Conservation (phyloP, 192 early-diverging fungal species). For the Glomus cerebriforme region DNA sequence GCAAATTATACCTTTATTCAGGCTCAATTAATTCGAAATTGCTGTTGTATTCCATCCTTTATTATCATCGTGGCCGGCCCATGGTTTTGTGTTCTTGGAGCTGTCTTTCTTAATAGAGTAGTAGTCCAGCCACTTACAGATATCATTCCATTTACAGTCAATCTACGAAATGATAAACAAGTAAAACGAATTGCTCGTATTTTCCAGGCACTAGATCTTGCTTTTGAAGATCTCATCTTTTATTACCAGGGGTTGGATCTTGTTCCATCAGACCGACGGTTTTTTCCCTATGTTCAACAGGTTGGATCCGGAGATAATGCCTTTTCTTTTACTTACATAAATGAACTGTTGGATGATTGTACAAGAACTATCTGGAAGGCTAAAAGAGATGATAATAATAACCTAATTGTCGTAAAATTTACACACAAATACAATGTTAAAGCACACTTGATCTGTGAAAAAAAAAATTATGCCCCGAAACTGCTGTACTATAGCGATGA, state of each 20-base stretch:
- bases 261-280: neutral
- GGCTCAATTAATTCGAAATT: neutral
- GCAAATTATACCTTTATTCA: neutral
- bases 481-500: neutral
- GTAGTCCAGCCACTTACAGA: conserved; percentile 3
- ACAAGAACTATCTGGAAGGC: neutral
- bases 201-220: neutral
- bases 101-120: neutral
- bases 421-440: neutral
- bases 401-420: neutral
- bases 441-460: neutral
- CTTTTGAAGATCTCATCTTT: neutral
- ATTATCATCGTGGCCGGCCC: neutral
- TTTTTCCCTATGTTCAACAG: neutral
- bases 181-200: neutral
- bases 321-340: too few relatives aligned
- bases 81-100: conserved; percentile 8
- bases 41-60: neutral
- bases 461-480: neutral
- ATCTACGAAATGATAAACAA: neutral
- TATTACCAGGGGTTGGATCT: neutral
- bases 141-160: neutral
- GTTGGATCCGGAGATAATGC: neutral
- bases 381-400: neutral
- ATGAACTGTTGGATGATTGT: too few relatives aligned